A percentile compares a stretch with the other conserved stretches of the same genome.
These are phyloP conservation scores for Centella asiatica DNA, from an alignment of 129 eudicot genomes.

Conservation along the genomic window DNA sequence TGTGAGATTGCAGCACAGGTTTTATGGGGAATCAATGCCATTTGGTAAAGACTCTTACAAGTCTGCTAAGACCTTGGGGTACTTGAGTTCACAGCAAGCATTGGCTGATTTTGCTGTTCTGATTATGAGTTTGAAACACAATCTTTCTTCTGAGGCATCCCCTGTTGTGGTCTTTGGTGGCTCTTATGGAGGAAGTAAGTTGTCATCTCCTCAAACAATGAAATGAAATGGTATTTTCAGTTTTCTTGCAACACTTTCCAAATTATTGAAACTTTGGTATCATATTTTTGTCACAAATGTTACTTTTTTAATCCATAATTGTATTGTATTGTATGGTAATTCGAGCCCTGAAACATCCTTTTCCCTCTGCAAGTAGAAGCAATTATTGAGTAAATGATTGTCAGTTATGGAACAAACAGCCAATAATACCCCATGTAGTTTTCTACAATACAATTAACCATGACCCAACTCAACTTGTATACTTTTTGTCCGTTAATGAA, in stretches of 20 bases:
- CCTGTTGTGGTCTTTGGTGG: constrained; percentile 57
- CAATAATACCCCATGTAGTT: not conserved
- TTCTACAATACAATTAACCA: not conserved
- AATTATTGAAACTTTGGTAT: not conserved
- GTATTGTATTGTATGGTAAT: too few species aligned
- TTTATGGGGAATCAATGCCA: constrained; percentile 46
- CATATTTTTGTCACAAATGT: too few species aligned
- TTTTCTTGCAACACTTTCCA: not conserved
- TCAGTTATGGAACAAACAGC: not conserved
- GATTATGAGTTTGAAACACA: constrained; percentile 38
- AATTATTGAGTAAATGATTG: not conserved
- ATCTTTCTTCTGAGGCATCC: constrained; percentile 46
- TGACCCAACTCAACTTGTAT: not conserved
- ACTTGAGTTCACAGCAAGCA: constrained; percentile 51
- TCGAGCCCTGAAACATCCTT: not conserved
- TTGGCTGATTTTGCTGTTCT: constrained; percentile 47
- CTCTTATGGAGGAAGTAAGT: constrained; percentile 55
- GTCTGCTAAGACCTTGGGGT: constrained; percentile 46
- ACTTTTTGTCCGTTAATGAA: not conserved
- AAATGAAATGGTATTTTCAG: too few species aligned
- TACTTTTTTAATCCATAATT: too few species aligned
- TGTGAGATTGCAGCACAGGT: constrained; percentile 35
- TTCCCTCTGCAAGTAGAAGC: constrained; percentile 7
- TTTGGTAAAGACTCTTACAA: constrained; percentile 32
- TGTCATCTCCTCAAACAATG: not conserved